Conservation (phyloP, 2,329 filamentous ascomycete species). For the Fusarium newnesense region DNA sequence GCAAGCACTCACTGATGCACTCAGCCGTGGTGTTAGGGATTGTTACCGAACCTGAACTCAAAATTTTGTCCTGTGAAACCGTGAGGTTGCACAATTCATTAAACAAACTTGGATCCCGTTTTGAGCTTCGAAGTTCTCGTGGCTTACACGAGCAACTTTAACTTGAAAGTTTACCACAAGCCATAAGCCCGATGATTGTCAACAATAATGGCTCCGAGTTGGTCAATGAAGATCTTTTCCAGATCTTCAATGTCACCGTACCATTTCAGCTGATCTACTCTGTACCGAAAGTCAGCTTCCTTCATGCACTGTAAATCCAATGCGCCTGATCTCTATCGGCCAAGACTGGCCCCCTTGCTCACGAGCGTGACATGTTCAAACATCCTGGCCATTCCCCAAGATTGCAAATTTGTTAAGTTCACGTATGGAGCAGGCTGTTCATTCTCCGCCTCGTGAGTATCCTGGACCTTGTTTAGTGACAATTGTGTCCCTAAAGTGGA, state of each 20-base stretch:
- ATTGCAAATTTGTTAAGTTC: slow-evolving; percentile 8
- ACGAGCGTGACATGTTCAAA: slow-evolving; percentile 1
- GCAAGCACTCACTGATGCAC: neutral
- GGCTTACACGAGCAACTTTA: neutral
- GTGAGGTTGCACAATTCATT: slow-evolving; percentile 10
- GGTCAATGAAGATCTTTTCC: neutral
- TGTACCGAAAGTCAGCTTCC: neutral
- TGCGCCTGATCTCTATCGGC: slow-evolving; percentile 26
- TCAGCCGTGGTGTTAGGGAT: neutral
- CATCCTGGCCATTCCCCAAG: slow-evolving; percentile 9
- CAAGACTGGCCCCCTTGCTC: slow-evolving; percentile 6
- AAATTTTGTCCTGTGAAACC: slow-evolving; percentile 13
- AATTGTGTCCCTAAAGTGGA: slow-evolving; percentile 10
- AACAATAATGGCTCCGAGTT: neutral
- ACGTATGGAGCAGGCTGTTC: neutral
- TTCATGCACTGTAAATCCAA: slow-evolving; percentile 20
- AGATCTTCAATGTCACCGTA: slow-evolving; percentile 12
- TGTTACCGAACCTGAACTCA: neutral
- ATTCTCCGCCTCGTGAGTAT: neutral
- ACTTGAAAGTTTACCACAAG: neutral
- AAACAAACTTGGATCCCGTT: slow-evolving; percentile 1
- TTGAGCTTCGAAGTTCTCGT: neutral
- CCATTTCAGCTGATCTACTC: slow-evolving; percentile 16
- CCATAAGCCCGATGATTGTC: neutral
- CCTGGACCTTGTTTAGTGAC: slow-evolving; percentile 18